Evolutionary conservation across 495 filamentous ascomycete genomes (phyloP).

Genomic region (Collariella sp.): DNA sequence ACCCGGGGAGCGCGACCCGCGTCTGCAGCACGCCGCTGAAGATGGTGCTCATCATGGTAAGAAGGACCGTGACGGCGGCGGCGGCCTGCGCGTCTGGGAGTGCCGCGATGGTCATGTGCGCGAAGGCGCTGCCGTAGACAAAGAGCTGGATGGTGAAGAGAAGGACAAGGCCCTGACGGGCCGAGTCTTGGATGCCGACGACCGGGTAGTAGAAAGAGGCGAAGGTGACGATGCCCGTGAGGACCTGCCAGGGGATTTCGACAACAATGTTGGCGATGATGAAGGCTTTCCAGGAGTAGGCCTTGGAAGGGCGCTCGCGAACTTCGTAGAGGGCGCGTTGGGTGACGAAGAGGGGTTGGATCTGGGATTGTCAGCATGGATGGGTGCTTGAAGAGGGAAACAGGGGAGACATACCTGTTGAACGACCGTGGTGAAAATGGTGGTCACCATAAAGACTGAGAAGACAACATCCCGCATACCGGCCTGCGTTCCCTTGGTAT

Average conservation of each 20-base stretch:
- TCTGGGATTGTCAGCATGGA: conserved; percentile 22
- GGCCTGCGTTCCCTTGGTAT: conserved; percentile 48
- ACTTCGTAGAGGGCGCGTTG: conserved; percentile 62
- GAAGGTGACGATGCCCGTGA: conserved; percentile 51
- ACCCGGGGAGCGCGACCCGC: conserved; percentile 45
- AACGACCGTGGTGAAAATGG: conserved; percentile 51
- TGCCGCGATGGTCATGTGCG: conserved; percentile 57
- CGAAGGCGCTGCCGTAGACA: conserved; percentile 53
- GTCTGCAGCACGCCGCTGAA: conserved; percentile 43
- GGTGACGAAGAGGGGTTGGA: conserved; percentile 63
- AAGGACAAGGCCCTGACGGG: conserved; percentile 52
- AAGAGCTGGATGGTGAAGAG: conserved; percentile 49
- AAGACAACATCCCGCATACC: conserved; percentile 67
- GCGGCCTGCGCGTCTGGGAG: conserved; percentile 55
- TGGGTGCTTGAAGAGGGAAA: background rate
- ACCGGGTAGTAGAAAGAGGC: conserved; percentile 52
- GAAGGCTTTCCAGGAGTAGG: conserved; percentile 61
- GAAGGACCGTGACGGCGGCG: conserved; percentile 51
- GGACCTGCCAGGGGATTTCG: conserved; percentile 50
- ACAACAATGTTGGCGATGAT: conserved; percentile 44
- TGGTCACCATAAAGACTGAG: conserved; percentile 47
- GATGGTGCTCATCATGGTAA: conserved; percentile 54
- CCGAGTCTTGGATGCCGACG: conserved; percentile 38
- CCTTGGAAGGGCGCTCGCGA: conserved; percentile 63
- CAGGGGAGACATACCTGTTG: conserved; percentile 37